Evolutionary conservation across 768 basidiomycete species (phyloP).

Genomic region (Plicaturopsis crispa): DNA sequence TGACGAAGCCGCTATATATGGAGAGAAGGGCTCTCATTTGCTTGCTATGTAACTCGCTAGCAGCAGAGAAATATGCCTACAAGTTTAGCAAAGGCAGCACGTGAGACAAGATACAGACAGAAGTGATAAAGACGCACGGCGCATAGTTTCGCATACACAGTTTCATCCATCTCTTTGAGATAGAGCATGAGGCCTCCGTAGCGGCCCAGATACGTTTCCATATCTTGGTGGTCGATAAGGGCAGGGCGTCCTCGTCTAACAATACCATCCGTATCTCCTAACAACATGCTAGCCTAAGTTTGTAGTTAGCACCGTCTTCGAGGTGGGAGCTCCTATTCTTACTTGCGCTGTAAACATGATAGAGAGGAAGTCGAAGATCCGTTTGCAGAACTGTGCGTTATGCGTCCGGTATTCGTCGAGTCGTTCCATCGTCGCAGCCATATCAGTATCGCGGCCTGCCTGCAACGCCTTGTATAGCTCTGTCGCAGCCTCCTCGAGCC

Average conservation of each 20-base stretch:
- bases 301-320: conserved; percentile 1
- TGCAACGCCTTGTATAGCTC: conserved; percentile 94
- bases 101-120: no score
- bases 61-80: conserved; percentile 86
- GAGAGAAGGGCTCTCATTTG: conserved; percentile 75
- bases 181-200: conserved; percentile 90
- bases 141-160: conserved; percentile 80
- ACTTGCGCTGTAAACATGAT: conserved; percentile 93
- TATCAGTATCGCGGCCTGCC: conserved; percentile 86
- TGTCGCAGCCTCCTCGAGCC: conserved; percentile 74
- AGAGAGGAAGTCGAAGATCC: conserved; percentile 80
- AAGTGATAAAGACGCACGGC: conserved; percentile 47
- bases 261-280: conserved; percentile 57
- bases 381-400: conserved; percentile 89
- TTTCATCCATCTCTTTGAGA: conserved; percentile 94
- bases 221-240: conserved; percentile 55
- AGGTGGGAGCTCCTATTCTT: conserved; percentile 10
- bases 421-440: conserved; percentile 96
- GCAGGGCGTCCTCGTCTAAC: conserved; percentile 36
- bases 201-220: conserved; percentile 79
- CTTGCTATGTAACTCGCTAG: conserved; percentile 71
- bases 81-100: conserved; percentile 3
- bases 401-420: conserved; percentile 86
- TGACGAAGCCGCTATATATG: conserved; percentile 49
- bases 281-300: conserved; percentile 55